phyloP scores from a whole-genome alignment of 768 basidiomycete genomes.

The Lyophyllum shimeji region DNA sequence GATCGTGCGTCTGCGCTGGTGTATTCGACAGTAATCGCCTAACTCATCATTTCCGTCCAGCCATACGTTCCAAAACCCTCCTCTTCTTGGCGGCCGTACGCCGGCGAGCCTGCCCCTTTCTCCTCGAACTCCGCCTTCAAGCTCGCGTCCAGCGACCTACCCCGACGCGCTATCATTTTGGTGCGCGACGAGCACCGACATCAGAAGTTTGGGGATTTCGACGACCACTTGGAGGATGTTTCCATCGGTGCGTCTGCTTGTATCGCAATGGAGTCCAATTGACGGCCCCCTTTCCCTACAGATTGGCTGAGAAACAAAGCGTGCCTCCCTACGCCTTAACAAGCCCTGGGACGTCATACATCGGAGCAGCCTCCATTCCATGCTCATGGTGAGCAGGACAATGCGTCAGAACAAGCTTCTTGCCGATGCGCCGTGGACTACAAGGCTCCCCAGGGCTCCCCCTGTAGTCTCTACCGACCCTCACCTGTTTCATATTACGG shows the following conservation, averaged over 20 bases:
- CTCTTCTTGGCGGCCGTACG: conserved; percentile 48
- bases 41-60: conserved; percentile 27
- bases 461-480: too few relatives aligned
- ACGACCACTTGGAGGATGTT: conserved; percentile 80
- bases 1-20: conserved; percentile 44
- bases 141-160: conserved; percentile 44
- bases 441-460: too few relatives aligned
- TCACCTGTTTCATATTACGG: too few relatives aligned
- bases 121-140: conserved; percentile 43
- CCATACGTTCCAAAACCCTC: conserved; percentile 47
- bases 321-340: conserved; percentile 29
- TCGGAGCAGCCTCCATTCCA: background rate
- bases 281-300: conserved; percentile 10
- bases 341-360: background rate
- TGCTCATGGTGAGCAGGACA: background rate
- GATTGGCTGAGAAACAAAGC: conserved; percentile 46
- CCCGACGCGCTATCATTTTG: conserved; percentile 45
- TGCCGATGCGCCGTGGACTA: too few relatives aligned
- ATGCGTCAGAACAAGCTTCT: too few relatives aligned
- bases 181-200: conserved; percentile 54
- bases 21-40: background rate
- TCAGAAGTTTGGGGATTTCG: conserved; percentile 72
- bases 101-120: conserved; percentile 41
- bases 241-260: conserved; percentile 38
- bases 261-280: conserved; percentile 18